A percentile compares a stretch with the other conserved stretches of the same genome.
Conservation (phyloP, 345 rosid genomes). For the Aethionema arabicum region DNA sequence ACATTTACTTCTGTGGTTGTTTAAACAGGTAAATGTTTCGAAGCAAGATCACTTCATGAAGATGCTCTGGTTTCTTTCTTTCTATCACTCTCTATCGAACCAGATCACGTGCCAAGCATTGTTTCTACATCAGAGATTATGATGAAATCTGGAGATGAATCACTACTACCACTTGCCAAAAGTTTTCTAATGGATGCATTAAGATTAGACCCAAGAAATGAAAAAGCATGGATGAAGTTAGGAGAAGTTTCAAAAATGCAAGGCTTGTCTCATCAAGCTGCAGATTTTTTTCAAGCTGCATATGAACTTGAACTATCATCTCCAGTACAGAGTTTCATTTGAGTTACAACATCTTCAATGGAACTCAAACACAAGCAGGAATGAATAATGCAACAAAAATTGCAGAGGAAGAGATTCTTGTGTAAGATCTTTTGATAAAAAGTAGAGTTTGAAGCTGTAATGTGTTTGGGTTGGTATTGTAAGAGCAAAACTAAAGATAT, state of each 20-base stretch:
- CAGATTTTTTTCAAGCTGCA: constrained; percentile 90
- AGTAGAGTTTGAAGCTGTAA: constrained; percentile 13
- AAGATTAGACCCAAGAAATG: constrained; percentile 71
- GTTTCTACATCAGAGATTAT: constrained; percentile 72
- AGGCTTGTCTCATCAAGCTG: constrained; percentile 76
- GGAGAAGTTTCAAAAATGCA: constrained; percentile 76
- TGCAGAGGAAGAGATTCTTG: constrained; percentile 8
- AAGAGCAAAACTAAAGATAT: not conserved
- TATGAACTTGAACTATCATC: constrained; percentile 75
- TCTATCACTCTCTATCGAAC: constrained; percentile 64
- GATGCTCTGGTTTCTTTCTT: constrained; percentile 77
- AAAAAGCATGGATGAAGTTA: constrained; percentile 80
- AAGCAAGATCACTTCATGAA: constrained; percentile 63
- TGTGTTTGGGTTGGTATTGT: constrained; percentile 21
- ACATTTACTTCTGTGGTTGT: constrained; percentile 9
- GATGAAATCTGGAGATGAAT: constrained; percentile 55
- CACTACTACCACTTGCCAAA: constrained; percentile 63
- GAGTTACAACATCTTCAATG: not conserved
- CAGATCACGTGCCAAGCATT: constrained; percentile 79
- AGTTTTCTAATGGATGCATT: constrained; percentile 87
- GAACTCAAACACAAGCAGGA: too few species aligned
- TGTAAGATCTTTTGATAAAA: not conserved
- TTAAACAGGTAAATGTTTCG: constrained; percentile 61
- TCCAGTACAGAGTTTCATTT: constrained; percentile 60
- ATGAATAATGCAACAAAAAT: too few species aligned